A percentile compares a stretch with the other conserved stretches of the same genome.
These are phyloP conservation scores for Berberis thunbergii DNA, from an alignment of 164 flowering plant species.

Conservation along the genomic window DNA sequence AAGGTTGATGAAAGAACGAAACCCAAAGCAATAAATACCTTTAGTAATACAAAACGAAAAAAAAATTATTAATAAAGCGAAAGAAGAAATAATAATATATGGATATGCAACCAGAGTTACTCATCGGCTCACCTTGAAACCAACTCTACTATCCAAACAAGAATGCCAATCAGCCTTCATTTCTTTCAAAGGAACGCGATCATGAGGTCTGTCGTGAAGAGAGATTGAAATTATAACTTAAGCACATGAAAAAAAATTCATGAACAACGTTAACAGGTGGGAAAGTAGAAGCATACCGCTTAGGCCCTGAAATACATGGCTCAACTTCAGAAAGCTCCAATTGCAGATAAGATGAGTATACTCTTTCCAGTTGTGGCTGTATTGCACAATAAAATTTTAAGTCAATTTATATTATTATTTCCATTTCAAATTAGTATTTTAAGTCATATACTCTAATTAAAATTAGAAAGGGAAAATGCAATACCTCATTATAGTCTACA, in stretches of 20 bases:
- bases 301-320: slow-evolving; percentile 83
- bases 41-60: neutral
- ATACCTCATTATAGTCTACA: slow-evolving; percentile 77
- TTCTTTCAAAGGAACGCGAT: slow-evolving; percentile 70
- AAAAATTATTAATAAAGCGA: neutral
- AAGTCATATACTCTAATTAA: slow-evolving; percentile 50
- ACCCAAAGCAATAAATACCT: too few relatives aligned
- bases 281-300: slow-evolving; percentile 32
- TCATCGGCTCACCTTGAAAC: slow-evolving; percentile 60
- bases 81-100: too few relatives aligned
- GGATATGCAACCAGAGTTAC: neutral
- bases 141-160: slow-evolving; percentile 69
- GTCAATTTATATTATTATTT: neutral
- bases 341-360: slow-evolving; percentile 59
- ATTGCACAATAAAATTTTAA: neutral
- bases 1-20: too few relatives aligned
- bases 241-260: neutral
- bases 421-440: neutral
- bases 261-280: neutral
- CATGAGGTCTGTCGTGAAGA: slow-evolving; percentile 55
- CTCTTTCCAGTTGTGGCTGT: slow-evolving; percentile 63
- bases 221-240: neutral
- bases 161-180: slow-evolving; percentile 89
- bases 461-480: neutral
- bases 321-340: slow-evolving; percentile 61